These are phyloP conservation scores for Neopestalotiopsis sp. DNA, from an alignment of 2,329 filamentous ascomycete species.

Conservation along the genomic window DNA sequence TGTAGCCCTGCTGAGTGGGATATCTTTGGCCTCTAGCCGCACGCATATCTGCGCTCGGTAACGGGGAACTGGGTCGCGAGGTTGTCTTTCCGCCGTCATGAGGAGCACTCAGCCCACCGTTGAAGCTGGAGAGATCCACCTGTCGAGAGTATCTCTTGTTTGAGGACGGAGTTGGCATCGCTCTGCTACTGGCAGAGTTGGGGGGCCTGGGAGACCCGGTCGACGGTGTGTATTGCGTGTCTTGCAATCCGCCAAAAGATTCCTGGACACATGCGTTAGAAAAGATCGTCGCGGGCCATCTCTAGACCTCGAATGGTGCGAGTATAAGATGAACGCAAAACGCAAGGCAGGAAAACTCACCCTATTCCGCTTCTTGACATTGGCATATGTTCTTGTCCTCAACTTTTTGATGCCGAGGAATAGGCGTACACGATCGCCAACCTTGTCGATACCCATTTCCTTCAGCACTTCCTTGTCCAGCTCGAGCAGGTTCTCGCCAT, in stretches of 20 bases:
- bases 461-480: conserved; percentile 96
- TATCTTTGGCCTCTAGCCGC: conserved; percentile 60
- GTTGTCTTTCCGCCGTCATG: conserved; percentile 54
- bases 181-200: conserved; percentile 54
- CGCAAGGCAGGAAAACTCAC: conserved; percentile 55
- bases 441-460: conserved; percentile 98
- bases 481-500: conserved; percentile 93
- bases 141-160: conserved; percentile 72
- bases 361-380: conserved; percentile 83
- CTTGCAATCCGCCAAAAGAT: conserved; percentile 76
- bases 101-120: conserved; percentile 28
- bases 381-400: conserved; percentile 76
- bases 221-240: conserved; percentile 67
- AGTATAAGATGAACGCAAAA: conserved; percentile 1
- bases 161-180: conserved; percentile 48
- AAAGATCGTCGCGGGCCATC: conserved; percentile 19
- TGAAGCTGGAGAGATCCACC: conserved; percentile 50
- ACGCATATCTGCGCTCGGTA: conserved; percentile 61
- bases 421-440: conserved; percentile 92
- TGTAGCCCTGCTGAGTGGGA: conserved; percentile 53
- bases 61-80: conserved; percentile 76
- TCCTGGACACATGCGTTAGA: conserved; percentile 59
- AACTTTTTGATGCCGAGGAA: conserved; percentile 86
- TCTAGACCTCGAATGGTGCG: background rate
- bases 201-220: conserved; percentile 69